Conservation (phyloP, 2,329 filamentous ascomycete species). For the Scleromitrula shiraiana region DNA sequence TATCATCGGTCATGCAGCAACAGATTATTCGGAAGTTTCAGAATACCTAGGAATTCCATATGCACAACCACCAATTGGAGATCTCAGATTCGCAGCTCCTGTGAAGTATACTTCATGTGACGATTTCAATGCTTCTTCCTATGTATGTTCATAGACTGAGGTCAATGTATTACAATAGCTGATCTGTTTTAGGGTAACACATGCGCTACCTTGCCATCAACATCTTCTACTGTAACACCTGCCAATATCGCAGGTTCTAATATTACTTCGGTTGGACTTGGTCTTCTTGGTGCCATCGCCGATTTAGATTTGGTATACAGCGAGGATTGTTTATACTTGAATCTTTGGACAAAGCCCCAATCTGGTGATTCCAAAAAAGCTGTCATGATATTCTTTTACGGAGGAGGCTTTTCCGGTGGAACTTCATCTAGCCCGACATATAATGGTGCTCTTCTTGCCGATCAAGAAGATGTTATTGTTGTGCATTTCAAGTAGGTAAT, state of each 20-base stretch:
- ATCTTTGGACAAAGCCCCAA: conserved; percentile 31
- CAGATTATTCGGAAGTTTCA: conserved; percentile 18
- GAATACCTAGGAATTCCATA: conserved; percentile 36
- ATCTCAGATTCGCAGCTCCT: conserved; percentile 31
- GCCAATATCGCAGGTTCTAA: neutral
- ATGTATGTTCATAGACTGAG: conserved; percentile 23
- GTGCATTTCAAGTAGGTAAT: conserved; percentile 34
- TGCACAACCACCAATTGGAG: conserved; percentile 32
- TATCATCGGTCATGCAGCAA: conserved; percentile 21
- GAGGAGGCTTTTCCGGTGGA: conserved; percentile 32
- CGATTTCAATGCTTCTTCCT: conserved; percentile 17
- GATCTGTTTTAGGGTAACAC: neutral
- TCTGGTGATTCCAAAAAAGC: conserved; percentile 25
- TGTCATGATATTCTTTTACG: conserved; percentile 37
- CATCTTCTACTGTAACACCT: neutral
- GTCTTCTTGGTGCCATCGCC: conserved; percentile 1
- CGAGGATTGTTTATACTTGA: conserved; percentile 33
- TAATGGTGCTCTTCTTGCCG: conserved; percentile 1
- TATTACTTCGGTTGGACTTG: conserved; percentile 1
- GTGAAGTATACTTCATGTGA: conserved; percentile 11
- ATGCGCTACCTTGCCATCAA: neutral
- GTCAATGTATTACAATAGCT: neutral
- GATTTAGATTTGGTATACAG: conserved; percentile 4
- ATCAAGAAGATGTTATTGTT: conserved; percentile 7
- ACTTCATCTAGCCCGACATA: conserved; percentile 1